Base-by-base conservation (phyloP, 129 eudicot species). In the Chrysanthemum seticuspe region DNA sequence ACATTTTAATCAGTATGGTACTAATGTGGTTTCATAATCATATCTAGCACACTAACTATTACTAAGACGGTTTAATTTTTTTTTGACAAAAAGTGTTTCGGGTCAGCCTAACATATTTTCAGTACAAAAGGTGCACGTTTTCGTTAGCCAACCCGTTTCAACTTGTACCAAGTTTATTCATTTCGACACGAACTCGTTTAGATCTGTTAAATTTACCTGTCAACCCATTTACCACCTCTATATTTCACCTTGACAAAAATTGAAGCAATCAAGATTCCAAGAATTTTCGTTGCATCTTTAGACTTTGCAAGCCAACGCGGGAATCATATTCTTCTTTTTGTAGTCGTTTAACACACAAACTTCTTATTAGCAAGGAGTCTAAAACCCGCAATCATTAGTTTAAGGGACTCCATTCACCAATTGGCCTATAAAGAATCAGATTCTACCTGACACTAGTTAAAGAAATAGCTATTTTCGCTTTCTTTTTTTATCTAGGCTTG, bases 321-420 rank as follows among this genome's bases (percentile, higher is more conserved):
- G 85, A 76, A 81, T 81, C 81, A 2, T 74, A 76, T 81, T 57
- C 77, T 27, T 14, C 40, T 65, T 71, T 18, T 45, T n/a, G 5
- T 27, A 40, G 7, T 19, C 7, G 62, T 52, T 62, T 51, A n/a
- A 34, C 52, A 51, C 13, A 58, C 52, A 14, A 18, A 54, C 55
- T 18, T 71, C 68, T 59, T 58, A 57, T 18, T 74, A 16, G 13
- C 19, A 25, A 15, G 61, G 61, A 16, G 34, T 74, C 55, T 74
- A 10, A 53, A 62, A 49, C 25, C 67, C 59, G 21, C 29, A 40
- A 65, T 54, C 16, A 65, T 54, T 57, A 34, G 34, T 21, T 76
- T 12, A 76, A 66, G 56, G 44, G 68, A 15, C 45, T 11, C 56
- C 9, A 44, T 55, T 19, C 40, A 59, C 49, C 27, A n/a, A 11